Base-by-base conservation (phyloP, 1,139 yeast species). In the Blastobotrys apis region DNA sequence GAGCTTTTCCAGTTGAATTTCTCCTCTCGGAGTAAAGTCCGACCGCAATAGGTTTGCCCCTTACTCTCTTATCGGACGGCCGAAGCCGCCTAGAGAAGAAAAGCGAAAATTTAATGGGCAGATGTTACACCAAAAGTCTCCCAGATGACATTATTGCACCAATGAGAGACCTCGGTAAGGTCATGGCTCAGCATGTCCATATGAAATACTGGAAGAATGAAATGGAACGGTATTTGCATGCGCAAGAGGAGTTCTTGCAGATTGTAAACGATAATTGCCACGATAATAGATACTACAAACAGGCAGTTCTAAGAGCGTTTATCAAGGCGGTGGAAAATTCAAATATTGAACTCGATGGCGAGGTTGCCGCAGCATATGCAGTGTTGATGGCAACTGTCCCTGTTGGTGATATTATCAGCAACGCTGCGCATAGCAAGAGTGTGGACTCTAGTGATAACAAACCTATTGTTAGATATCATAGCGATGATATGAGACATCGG, bases 131-230 rank as follows among this genome's bases (percentile, higher is more conserved):
- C n/a, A n/a, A n/a, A n/a, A n/a, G n/a, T n/a, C n/a, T n/a, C n/a
- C n/a, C n/a, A n/a, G n/a, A n/a, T n/a, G n/a, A n/a, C n/a, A n/a
- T n/a, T n/a, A 23, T 6, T 10, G 26, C 9, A 23, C 26, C 26
- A 23, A 23, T 23, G 26, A n/a, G n/a, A 13, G 26, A 37, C 27
- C 41, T 42, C 22, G 37, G 37, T 12, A 32, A 25, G 15, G 38
- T 37, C n/a, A 33, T 57, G 25, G 57, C 53, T 25, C 60, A 57
- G 39, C 60, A 56, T 45, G 58, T 55, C 13, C 57, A 50, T 22
- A 44, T 48, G 15, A 44, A 47, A 37, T 46, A 48, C 31, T 39
- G 54, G 33, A 25, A n/a, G 20, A 38, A 35, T 13, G 31, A 44
- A 37, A 35, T 53, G 5, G 41, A 34, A 9, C 26, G 26, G 9